A percentile compares a stretch with the other conserved stretches of the same genome.
Conservation (phyloP, 2,329 filamentous ascomycete genomes). For the Esteya vermicola region DNA sequence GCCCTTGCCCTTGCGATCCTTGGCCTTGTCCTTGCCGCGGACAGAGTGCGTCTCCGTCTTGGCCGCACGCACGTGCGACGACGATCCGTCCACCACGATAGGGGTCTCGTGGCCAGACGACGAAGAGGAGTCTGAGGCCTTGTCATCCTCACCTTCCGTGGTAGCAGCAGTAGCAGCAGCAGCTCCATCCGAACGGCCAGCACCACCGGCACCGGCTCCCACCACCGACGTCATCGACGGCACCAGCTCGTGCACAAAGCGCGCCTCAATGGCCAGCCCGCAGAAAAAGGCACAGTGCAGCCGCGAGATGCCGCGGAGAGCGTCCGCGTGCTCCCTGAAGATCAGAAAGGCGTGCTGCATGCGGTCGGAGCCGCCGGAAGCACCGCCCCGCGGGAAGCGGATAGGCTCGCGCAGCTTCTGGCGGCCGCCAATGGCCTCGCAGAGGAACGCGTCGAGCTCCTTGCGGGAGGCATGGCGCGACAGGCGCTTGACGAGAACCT, state of each 20-base stretch:
- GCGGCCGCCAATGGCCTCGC: conserved; percentile 1
- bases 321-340: conserved; percentile 4
- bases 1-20: too few relatives aligned
- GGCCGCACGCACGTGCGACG: too few relatives aligned
- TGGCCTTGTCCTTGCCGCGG: too few relatives aligned
- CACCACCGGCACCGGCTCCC: not conserved
- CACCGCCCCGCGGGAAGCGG: conserved; percentile 2
- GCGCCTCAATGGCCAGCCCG: conserved; percentile 4
- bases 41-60: too few relatives aligned
- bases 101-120: too few relatives aligned
- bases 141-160: too few relatives aligned
- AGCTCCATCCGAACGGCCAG: too few relatives aligned
- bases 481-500: conserved; percentile 8
- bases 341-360: conserved; percentile 6
- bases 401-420: conserved; percentile 6
- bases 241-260: conserved; percentile 4
- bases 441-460: conserved; percentile 3
- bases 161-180: too few relatives aligned
- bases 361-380: too few relatives aligned
- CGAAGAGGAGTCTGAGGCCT: too few relatives aligned
- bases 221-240: not conserved
- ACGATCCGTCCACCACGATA: too few relatives aligned
- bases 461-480: conserved; percentile 4
- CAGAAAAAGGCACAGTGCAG: conserved; percentile 1
- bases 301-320: not conserved